Base-by-base conservation (phyloP, 768 basidiomycete species). In the Cystofilobasidium ferigula region DNA sequence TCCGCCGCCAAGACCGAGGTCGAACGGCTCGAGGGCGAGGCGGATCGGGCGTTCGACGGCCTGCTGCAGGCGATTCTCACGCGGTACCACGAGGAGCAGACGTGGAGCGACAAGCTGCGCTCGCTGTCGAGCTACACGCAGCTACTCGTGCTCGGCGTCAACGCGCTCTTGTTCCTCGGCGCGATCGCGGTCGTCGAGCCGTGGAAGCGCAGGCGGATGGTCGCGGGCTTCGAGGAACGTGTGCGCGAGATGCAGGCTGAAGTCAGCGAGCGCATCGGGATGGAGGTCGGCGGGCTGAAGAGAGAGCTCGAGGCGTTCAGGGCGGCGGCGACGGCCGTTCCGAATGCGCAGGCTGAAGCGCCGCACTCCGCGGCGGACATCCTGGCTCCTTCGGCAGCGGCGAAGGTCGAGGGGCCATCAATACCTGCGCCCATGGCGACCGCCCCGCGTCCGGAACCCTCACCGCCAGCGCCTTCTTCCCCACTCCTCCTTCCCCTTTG, bases 101-200 rank as follows among this genome's bases (percentile, higher is more conserved):
- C 97, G 2, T 99, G 95, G 95, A 91, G 89, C 61, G 94, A 99
- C 80, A 99, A 99, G 72, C 95, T 99, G 67, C 84, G 95, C 40
- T 90, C 88, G 71, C 86, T 87, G 32, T 91, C 89, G 69, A 97
- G 95, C 6, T 97, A 97, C 74, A 93, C 91, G 3, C 87, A 86
- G 45, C 78, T 97, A 66, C 85, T 85, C 7, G 93, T 84, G 62
- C 81, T 97, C 28, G 86, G 84, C 16, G 82, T 94, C 69, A 99
- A 99, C 77, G 76, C 98, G 77, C 69, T 88, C 61, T 87, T 99
- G 57, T 99, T 99, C 75, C 76, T 98, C 64, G 77, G 87, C 68
- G 94, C 95, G 12, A 89, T 97, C 70, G 74, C 88, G 18, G 77
- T 94, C 60, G 90, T 99, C 62, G 95, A 99, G 75, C 95, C 95